Percentiles rank a stretch among this genome's conserved stretches.
phyloP scores from a whole-genome alignment of 345 rosid species.

The Psidium guajava region DNA sequence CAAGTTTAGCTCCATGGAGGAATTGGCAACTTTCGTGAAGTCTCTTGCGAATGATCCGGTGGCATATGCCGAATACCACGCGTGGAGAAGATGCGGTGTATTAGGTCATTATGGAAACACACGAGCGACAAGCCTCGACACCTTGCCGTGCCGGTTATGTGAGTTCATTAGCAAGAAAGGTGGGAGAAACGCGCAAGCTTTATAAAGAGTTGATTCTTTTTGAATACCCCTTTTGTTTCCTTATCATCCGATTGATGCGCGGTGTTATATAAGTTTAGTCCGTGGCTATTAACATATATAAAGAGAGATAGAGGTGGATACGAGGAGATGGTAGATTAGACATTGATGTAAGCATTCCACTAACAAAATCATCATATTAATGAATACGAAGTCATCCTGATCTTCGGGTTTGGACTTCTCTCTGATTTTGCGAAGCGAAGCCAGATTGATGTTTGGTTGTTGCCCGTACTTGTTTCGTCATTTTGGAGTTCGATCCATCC shows the following conservation, averaged over 20 bases:
- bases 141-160: conserved; percentile 79
- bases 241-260: not conserved
- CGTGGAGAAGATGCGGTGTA: conserved; percentile 88
- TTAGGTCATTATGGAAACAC: conserved; percentile 50
- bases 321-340: not conserved
- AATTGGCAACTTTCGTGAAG: conserved; percentile 55
- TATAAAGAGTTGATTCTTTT: not conserved
- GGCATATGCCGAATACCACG: conserved; percentile 80
- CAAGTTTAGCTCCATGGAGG: conserved; percentile 55
- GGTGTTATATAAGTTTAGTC: not conserved
- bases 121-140: conserved; percentile 65
- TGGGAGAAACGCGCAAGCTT: conserved; percentile 38
- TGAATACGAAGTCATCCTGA: not conserved
- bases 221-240: not conserved
- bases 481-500: not conserved
- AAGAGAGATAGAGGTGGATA: not conserved
- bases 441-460: not conserved
- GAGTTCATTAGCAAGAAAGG: conserved; percentile 60
- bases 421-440: not conserved
- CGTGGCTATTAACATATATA: not conserved
- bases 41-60: conserved; percentile 53
- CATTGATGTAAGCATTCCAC: not conserved
- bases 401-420: not conserved
- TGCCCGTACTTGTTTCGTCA: not conserved
- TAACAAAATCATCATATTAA: not conserved